Base-by-base conservation (phyloP, 176 grass and related monocot species). In the Hsuehochloa calcarea region DNA sequence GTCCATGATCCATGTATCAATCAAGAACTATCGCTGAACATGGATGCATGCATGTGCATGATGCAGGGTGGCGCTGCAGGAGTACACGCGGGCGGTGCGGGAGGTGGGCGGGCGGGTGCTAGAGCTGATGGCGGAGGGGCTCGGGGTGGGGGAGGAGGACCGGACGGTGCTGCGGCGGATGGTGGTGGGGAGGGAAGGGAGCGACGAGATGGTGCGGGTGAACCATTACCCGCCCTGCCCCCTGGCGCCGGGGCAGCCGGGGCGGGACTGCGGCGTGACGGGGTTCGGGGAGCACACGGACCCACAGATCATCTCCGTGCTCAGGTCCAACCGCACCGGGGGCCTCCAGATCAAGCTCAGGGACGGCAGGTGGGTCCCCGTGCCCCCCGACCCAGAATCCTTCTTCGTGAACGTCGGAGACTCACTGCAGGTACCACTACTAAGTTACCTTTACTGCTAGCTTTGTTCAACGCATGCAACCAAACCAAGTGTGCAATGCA, bases 271-370 rank as follows among this genome's bases (percentile, higher is more conserved):
- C 70, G 75, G 83, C 84, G 43, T 92, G 78, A 97, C 92, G 47
- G 95, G 95, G 14, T 97, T 97, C 61, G 95, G 95, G 51, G 95
- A 97, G 92, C 95, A 97, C 92, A 94, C 95, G 6, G 95, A 97
- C 86, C 95, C 95, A 37, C 95, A 97, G 89, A 88, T 97, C 84
- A 84, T 97, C 75, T 97, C 95, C 41, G 68, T 97, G 72, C 85
- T 94, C 69, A 46, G 95, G 38, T 94, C 95, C 23, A 97, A 97
- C 85, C 44, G 87, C 92, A 89, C 88, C 39, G 80, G 59, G 3
- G 95, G 95, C 31, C 82, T 97, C 17, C 83, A 97, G 87, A 94
- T 97, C 82, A 56, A 84, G 66, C 85, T 94, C 82, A 68, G 59
- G 41, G 95, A 94, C 65, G 88, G 88, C 22, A 80, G 92, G 43